Percentiles rank a stretch among this genome's conserved stretches.
These are phyloP conservation scores for Camelina laxa DNA, from an alignment of 345 rosid species.

Conservation along the genomic window DNA sequence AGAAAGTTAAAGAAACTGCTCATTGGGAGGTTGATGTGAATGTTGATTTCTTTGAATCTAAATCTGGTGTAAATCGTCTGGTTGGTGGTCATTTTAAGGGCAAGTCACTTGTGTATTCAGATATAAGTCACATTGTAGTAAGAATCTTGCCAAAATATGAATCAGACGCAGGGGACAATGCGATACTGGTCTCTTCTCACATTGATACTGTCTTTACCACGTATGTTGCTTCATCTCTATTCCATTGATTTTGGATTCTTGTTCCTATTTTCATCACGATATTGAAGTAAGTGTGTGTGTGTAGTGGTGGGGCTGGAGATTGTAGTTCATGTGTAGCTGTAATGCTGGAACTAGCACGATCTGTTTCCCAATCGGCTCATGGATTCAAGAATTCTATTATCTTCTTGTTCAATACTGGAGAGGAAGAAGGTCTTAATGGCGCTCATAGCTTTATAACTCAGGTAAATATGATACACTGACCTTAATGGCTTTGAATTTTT, in stretches of 20 bases:
- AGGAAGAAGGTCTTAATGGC: constrained; percentile 95
- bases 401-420: constrained; percentile 91
- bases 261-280: background rate
- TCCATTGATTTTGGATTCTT: background rate
- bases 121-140: constrained; percentile 70
- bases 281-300: background rate
- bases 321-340: constrained; percentile 95
- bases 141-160: constrained; percentile 80
- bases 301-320: constrained; percentile 97
- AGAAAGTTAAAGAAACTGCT: constrained; percentile 63
- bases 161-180: constrained; percentile 71
- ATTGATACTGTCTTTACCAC: constrained; percentile 88
- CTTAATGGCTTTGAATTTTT: constrained; percentile 15
- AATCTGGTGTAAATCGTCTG: constrained; percentile 69
- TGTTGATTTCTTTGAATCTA: constrained; percentile 72
- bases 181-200: constrained; percentile 92
- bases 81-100: constrained; percentile 71
- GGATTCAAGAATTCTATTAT: constrained; percentile 86
- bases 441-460: constrained; percentile 99
- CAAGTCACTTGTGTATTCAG: constrained; percentile 83
- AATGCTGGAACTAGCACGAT: constrained; percentile 96
- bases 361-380: constrained; percentile 91
- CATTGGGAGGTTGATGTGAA: constrained; percentile 89
- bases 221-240: constrained; percentile 55
- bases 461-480: constrained; percentile 46